phyloP scores from a whole-genome alignment of 163 green algal genomes.

The Scenedesmus sp. region DNA sequence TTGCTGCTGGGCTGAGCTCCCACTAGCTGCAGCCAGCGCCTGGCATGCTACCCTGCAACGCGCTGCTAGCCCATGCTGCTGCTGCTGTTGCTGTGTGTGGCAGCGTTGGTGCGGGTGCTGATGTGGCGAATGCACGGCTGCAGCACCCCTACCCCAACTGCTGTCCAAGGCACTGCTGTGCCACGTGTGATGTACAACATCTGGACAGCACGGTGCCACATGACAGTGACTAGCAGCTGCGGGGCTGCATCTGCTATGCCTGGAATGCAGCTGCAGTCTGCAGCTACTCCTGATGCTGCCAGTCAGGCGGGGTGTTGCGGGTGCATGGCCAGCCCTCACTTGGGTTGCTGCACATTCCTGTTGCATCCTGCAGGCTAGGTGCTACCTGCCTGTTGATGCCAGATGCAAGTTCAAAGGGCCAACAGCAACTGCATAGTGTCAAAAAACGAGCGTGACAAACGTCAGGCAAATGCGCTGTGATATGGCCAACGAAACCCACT shows the following conservation, averaged over 20 bases:
- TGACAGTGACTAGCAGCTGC: not conserved
- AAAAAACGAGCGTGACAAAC: not conserved
- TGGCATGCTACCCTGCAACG: constrained; percentile 6
- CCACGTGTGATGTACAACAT: not conserved
- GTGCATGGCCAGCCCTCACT: not conserved
- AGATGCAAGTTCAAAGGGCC: not conserved
- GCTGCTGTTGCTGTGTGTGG: not conserved
- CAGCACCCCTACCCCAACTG: not conserved
- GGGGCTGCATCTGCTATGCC: not conserved
- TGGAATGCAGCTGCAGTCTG: not conserved
- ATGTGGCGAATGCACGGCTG: not conserved
- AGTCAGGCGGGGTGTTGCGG: not conserved
- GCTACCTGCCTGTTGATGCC: not conserved
- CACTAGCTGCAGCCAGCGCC: not conserved
- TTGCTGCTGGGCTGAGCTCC: not conserved
- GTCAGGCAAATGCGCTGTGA: not conserved
- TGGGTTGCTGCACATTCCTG: not conserved
- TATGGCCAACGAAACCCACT: not conserved
- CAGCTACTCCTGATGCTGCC: not conserved
- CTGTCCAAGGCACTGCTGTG: not conserved
- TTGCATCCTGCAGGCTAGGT: not conserved
- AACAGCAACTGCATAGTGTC: not conserved
- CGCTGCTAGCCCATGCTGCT: not conserved
- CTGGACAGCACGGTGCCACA: not conserved
- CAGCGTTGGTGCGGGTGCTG: not conserved